Evolutionary conservation across 2,329 filamentous ascomycete species (phyloP), one percentile per base, ranked within the genome.

Genomic region (Trichoderma koningii): DNA sequence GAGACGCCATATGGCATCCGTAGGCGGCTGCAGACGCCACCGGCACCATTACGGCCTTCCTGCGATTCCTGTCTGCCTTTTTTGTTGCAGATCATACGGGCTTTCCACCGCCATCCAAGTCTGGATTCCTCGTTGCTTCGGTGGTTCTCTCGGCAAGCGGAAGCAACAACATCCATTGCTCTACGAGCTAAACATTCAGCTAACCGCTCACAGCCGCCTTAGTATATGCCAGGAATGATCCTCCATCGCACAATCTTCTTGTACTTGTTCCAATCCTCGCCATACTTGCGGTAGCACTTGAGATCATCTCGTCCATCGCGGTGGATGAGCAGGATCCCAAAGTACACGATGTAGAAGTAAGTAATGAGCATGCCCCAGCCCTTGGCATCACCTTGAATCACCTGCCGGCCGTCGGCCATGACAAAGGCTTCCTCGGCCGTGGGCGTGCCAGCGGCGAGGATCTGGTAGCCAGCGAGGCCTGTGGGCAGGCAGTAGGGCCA

Each of bases 341-440:
- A 97, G 81, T 97, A 98, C 7, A 96, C 72, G 70, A 97, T 83
- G 79, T 96, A 98, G 75, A 97, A 97, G 81, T 97, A 98, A 0
- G 93, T 97, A 70, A 97, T 86, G 52, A 93, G 80, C 78, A 93
- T 93, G 53, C 90, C 93, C 86, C 90, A 96, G 23, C 92, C 93
- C 70, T 85, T 86, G 38, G 91, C 89, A 28, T 88, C 87, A 42
- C 89, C 90, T 63, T 88, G 88, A 15, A 92, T 82, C 2, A 93
- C 83, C 71, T 89, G 85, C 14, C 85, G 84, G 28, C 86, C 85
- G 67, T 87, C 85, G 7, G 78, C 74, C 76, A 86, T 83, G 66
- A 85, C 82, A 66, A 85, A 81, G 0, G 86, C 82, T 10, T 82
- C 83, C 57, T 82, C 78, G 1, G 79, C 79, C 12, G 77, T 70